Conservation (phyloP, 140 eudicot genomes). For the Senecio squalidus region DNA sequence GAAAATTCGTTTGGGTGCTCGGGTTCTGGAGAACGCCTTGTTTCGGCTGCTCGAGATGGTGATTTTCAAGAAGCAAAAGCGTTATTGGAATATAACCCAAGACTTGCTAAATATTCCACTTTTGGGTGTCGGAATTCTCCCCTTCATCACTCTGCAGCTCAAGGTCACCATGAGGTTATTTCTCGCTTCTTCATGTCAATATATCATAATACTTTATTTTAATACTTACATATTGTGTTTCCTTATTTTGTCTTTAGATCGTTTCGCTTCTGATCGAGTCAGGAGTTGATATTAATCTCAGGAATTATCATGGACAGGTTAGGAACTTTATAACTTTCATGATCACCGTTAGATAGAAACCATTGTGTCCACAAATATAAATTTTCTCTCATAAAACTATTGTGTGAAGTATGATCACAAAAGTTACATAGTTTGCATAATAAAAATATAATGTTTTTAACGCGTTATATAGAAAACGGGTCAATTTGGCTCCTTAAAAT, state of each 20-base stretch:
- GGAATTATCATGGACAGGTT: constrained; percentile 97
- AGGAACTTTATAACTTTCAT: background rate
- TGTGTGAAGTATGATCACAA: no score
- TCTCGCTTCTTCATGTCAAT: background rate
- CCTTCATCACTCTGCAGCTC: constrained; percentile 93
- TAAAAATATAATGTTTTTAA: no score
- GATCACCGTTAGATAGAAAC: background rate
- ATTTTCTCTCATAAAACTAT: no score
- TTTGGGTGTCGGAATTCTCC: constrained; percentile 89
- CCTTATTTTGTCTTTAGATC: constrained; percentile 43
- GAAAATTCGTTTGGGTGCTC: constrained; percentile 96
- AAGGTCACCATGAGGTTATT: constrained; percentile 93
- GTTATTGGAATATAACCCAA: constrained; percentile 76
- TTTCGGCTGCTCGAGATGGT: constrained; percentile 98
- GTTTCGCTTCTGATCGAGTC: constrained; percentile 78
- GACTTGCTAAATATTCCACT: constrained; percentile 78
- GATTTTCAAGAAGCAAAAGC: constrained; percentile 97
- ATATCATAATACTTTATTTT: no score
- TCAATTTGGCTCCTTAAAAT: background rate
- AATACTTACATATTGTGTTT: no score
- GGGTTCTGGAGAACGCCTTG: constrained; percentile 93
- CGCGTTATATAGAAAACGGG: background rate
- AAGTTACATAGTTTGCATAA: no score
- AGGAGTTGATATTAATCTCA: constrained; percentile 91
- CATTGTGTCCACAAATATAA: no score